These are phyloP conservation scores for Salicornia ramosissima DNA, from an alignment of 148 eudicot genomes.

Conservation along the genomic window DNA sequence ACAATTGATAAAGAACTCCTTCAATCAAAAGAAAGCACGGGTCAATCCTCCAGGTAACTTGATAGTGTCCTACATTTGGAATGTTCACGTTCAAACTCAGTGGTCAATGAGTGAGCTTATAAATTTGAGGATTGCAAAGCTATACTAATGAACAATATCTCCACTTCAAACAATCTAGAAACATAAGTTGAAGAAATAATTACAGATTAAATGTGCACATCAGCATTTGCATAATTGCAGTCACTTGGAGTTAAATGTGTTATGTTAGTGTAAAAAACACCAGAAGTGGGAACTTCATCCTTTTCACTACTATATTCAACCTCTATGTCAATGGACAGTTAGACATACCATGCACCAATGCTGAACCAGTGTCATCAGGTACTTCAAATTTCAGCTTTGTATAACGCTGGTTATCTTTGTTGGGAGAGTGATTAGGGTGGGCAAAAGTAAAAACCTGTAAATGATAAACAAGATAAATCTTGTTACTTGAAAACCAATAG, in stretches of 20 bases:
- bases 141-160: no score
- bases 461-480: slow-evolving; percentile 6
- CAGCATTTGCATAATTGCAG: not conserved
- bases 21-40: not conserved
- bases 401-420: slow-evolving; percentile 68
- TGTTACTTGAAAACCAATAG: not conserved
- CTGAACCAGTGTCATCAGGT: slow-evolving; percentile 80
- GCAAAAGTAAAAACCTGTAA: slow-evolving; percentile 81
- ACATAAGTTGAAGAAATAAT: no score
- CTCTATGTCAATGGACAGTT: not conserved
- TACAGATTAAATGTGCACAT: not conserved
- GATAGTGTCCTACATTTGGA: not conserved
- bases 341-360: slow-evolving; percentile 80
- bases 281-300: no score
- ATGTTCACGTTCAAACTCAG: no score
- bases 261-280: no score
- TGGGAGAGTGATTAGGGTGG: slow-evolving; percentile 64
- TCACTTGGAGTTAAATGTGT: not conserved
- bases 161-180: not conserved
- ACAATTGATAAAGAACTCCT: not conserved
- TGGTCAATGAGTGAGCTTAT: no score
- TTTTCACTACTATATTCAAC: not conserved
- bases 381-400: slow-evolving; percentile 69
- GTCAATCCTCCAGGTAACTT: not conserved
- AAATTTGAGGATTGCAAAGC: not conserved